Evolutionary conservation across 495 filamentous ascomycete species (phyloP).

Genomic region (Lasiosphaeriaceae sp.): DNA sequence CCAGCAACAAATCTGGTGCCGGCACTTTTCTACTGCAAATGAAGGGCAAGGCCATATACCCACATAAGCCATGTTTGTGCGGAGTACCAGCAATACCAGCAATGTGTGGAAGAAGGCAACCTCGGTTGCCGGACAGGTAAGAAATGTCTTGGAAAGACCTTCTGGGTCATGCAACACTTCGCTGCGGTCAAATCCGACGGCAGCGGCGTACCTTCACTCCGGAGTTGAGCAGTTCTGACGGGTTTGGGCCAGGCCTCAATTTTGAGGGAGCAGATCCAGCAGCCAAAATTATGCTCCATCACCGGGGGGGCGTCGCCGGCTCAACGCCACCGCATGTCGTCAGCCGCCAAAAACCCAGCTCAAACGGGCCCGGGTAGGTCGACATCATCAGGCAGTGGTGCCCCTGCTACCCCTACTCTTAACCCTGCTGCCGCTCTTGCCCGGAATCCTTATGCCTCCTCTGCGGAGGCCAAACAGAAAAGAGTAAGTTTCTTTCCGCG

Average conservation of each 20-base stretch:
- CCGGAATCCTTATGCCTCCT: slow-evolving; percentile 28
- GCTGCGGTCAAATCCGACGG: not conserved
- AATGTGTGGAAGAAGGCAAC: slow-evolving; percentile 23
- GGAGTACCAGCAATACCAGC: slow-evolving; percentile 4
- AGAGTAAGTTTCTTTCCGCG: slow-evolving; percentile 20
- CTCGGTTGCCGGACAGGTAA: slow-evolving; percentile 18
- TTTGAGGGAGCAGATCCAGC: not conserved
- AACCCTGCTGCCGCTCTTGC: not conserved
- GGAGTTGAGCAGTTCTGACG: no score
- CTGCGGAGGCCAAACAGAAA: slow-evolving; percentile 40
- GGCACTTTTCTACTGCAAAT: no score
- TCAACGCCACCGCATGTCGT: not conserved
- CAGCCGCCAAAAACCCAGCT: not conserved
- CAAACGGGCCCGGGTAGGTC: not conserved
- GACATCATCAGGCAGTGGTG: not conserved
- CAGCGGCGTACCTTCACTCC: no score
- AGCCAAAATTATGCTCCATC: not conserved
- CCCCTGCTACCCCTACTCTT: not conserved
- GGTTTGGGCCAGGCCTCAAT: not conserved
- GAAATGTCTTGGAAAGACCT: not conserved
- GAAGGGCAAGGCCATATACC: not conserved
- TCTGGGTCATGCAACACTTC: not conserved
- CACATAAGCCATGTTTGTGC: slow-evolving; percentile 17
- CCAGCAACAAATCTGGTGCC: no score
- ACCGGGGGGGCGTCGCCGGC: not conserved